Percentiles rank a stretch among this genome's conserved stretches.
These are phyloP conservation scores for Fusarium annulatum DNA, from an alignment of 2,329 filamentous ascomycete species.

Conservation along the genomic window DNA sequence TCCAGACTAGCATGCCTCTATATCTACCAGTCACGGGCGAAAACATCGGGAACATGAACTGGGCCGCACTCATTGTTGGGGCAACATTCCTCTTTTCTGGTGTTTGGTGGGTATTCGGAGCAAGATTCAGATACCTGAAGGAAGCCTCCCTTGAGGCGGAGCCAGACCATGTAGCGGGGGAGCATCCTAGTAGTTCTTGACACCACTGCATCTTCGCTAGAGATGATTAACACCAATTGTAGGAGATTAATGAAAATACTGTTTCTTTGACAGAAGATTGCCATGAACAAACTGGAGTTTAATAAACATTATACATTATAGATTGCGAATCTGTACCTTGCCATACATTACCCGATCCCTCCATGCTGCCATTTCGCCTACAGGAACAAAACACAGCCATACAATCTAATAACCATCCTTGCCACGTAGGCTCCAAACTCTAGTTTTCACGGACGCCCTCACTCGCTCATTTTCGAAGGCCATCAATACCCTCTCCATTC, in stretches of 20 bases:
- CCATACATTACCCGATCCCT: too few relatives aligned
- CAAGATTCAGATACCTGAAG: constrained; percentile 4
- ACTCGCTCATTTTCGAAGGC: too few relatives aligned
- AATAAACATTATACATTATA: too few relatives aligned
- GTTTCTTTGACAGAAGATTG: too few relatives aligned
- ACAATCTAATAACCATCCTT: too few relatives aligned
- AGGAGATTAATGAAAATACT: not conserved
- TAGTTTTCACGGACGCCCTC: too few relatives aligned
- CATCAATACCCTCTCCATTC: fast-evolving
- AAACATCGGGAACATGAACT: constrained; percentile 25
- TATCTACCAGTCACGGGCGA: constrained; percentile 9
- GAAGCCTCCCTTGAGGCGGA: not conserved
- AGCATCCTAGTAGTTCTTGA: not conserved
- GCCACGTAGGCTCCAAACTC: too few relatives aligned
- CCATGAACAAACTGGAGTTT: too few relatives aligned
- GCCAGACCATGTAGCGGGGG: fast-evolving
- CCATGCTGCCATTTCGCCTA: too few relatives aligned
- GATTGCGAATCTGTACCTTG: too few relatives aligned
- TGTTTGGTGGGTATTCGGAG: constrained; percentile 2
- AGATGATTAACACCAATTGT: not conserved
- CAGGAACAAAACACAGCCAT: too few relatives aligned
- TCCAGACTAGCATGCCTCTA: constrained; percentile 4
- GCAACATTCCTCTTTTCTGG: constrained; percentile 4
- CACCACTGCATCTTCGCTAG: not conserved
- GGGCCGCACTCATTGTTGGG: constrained; percentile 10